Percentiles rank a stretch among this genome's conserved stretches.
Conservation (phyloP, 2,329 filamentous ascomycete genomes). For the Amylocarpus encephaloides region DNA sequence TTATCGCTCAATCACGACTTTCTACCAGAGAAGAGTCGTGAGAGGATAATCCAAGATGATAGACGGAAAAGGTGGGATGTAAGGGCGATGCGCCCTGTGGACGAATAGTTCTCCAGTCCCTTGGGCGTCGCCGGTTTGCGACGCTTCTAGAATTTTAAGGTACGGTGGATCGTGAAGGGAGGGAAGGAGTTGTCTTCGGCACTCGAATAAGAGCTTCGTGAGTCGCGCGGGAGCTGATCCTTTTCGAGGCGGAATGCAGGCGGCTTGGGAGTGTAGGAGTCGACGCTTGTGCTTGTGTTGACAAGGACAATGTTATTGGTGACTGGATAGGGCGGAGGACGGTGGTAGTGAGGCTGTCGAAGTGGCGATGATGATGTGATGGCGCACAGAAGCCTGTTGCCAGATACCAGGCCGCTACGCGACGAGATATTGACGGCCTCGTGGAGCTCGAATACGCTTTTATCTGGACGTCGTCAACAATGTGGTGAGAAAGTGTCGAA, state of each 20-base stretch:
- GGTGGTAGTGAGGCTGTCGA: neutral
- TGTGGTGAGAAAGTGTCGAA: too few species aligned
- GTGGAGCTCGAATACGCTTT: too few species aligned
- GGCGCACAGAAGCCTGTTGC: neutral
- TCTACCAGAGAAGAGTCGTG: constrained; percentile 30
- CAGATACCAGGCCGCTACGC: neutral
- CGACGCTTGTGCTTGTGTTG: neutral
- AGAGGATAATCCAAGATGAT: constrained; percentile 26
- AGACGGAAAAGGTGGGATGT: constrained; percentile 9
- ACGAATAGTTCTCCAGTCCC: neutral
- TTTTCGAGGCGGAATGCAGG: neutral
- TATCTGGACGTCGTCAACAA: too few species aligned
- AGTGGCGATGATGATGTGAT: neutral
- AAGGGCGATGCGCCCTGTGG: constrained; percentile 9
- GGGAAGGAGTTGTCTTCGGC: neutral
- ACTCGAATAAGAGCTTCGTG: neutral
- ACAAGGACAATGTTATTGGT: neutral
- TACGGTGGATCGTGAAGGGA: neutral
- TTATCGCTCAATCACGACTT: constrained; percentile 30
- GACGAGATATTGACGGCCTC: neutral
- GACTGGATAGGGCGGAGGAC: neutral
- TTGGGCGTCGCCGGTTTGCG: neutral
- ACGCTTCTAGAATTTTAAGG: neutral
- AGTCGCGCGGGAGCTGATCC: neutral
- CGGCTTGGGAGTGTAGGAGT: neutral